A percentile compares a stretch with the other conserved stretches of the same genome.
These are phyloP conservation scores for Pseudogymnoascus pannorum DNA, from an alignment of 2,329 filamentous ascomycete species.

Conservation along the genomic window DNA sequence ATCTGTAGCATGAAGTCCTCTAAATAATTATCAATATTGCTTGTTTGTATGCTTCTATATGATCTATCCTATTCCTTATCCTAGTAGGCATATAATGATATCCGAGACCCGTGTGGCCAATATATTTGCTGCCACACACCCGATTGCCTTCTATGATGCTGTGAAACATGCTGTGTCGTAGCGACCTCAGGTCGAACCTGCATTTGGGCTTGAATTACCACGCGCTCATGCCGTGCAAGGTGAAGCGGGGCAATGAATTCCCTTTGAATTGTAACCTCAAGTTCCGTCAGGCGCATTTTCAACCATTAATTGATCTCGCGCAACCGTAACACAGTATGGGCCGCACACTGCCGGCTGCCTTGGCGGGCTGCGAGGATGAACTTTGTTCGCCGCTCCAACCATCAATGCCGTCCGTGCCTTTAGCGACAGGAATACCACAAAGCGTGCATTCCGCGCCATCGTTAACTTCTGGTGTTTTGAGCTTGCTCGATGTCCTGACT, in stretches of 20 bases:
- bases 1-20: not conserved
- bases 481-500: conserved; percentile 80
- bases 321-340: conserved; percentile 64
- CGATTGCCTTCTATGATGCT: not conserved
- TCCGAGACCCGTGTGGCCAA: not conserved
- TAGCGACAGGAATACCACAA: conserved; percentile 62
- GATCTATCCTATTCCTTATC: not conserved
- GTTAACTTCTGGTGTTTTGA: conserved; percentile 43
- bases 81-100: not conserved
- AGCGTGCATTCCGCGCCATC: conserved; percentile 48
- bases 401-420: conserved; percentile 55
- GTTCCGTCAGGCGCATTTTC: conserved; percentile 17
- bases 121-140: not conserved
- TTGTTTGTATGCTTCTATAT: not conserved
- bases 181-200: not conserved
- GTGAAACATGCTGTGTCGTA: not conserved
- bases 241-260: not conserved
- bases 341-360: conserved; percentile 22
- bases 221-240: not conserved
- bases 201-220: not conserved
- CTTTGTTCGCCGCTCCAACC: conserved; percentile 51
- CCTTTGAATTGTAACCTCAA: not conserved
- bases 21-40: not conserved
- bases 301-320: conserved; percentile 54
- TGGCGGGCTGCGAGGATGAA: conserved; percentile 22